Percentiles rank a stretch among this genome's conserved stretches.
Evolutionary conservation across 257 asterid species (phyloP).

Genomic region (Solanum medicagineum): DNA sequence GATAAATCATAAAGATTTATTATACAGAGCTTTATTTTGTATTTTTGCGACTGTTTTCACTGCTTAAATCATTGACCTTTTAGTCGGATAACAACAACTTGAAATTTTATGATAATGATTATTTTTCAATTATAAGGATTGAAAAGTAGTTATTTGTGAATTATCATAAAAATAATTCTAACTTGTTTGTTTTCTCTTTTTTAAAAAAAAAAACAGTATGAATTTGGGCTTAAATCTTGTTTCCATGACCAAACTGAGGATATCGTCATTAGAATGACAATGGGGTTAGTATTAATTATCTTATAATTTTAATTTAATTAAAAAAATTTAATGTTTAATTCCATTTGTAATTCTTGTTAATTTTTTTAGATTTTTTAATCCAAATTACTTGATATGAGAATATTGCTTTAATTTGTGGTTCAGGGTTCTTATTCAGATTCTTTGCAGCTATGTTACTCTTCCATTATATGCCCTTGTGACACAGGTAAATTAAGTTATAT

Average conservation of each 20-base stretch:
- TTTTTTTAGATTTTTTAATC: not conserved
- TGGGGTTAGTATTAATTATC: conserved; percentile 49
- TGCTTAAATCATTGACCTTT: too few species aligned
- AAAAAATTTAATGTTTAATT: not conserved
- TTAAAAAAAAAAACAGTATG: conserved; percentile 27
- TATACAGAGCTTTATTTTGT: not conserved
- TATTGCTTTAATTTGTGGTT: not conserved
- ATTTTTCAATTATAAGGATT: not conserved
- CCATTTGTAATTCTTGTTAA: not conserved
- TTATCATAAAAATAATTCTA: not conserved
- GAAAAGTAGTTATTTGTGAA: not conserved
- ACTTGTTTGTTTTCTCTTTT: not conserved
- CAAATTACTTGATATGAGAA: not conserved
- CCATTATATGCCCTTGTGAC: conserved; percentile 95
- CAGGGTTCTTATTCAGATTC: conserved; percentile 64
- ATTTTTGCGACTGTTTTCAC: not conserved
- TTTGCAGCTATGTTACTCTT: conserved; percentile 88
- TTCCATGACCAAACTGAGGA: conserved; percentile 75
- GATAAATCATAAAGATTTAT: not conserved
- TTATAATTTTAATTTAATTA: not conserved
- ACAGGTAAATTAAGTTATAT: conserved; percentile 40
- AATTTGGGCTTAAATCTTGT: conserved; percentile 72
- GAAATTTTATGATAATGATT: not conserved
- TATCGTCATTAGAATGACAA: conserved; percentile 54
- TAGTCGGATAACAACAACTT: not conserved